Evolutionary conservation across 2,329 filamentous ascomycete species (phyloP), one percentile per base, ranked within the genome.

Genomic region (Aspergillus fischeri): DNA sequence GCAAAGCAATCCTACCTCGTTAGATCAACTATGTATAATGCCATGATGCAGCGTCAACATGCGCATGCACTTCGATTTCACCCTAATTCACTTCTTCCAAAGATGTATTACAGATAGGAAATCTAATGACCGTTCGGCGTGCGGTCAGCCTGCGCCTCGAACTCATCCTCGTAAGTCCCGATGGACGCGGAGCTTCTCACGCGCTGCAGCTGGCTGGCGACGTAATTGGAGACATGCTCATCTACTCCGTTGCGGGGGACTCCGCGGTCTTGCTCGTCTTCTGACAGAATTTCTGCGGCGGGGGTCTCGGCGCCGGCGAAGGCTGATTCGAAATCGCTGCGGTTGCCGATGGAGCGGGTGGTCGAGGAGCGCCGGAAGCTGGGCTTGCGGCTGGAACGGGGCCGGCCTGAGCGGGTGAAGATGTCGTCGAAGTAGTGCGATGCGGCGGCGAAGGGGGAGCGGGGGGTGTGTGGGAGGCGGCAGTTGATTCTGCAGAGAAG

Each of bases 391-490:
- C 61, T 77, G 67, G 57, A 70, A 57, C 52, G 75, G 64, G 67
- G 78, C 63, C 77, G 80, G 64, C 54, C 68, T 58, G 61, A 80
- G 38, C 87, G 84, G 53, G 82, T 82, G 73, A 96, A 89, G 58
- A 92, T 85, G 69, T 97, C 93, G 68, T 97, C 93, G 71, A 97
- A 97, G 80, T 97, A 97, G 73, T 97, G 92, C 7, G 89, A 83
- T 76, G 95, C 93, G 44, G 88, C 91, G 1, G 86, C 84, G 2
- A 88, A 86, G 1, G 93, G 92, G 3, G 92, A 95, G 51, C 92
- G 89, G 14, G 94, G 94, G 0, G 94, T 97, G 69, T 97, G 91
- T 1, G 93, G 92, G 14, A 96, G 86, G 67, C 92, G 90, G 73
- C 92, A 96, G 72, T 86, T 94, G 70, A 95, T 83, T 64, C 90